Conservation (phyloP, 2,329 filamentous ascomycete genomes). For the Diplodia scrobiculata region DNA sequence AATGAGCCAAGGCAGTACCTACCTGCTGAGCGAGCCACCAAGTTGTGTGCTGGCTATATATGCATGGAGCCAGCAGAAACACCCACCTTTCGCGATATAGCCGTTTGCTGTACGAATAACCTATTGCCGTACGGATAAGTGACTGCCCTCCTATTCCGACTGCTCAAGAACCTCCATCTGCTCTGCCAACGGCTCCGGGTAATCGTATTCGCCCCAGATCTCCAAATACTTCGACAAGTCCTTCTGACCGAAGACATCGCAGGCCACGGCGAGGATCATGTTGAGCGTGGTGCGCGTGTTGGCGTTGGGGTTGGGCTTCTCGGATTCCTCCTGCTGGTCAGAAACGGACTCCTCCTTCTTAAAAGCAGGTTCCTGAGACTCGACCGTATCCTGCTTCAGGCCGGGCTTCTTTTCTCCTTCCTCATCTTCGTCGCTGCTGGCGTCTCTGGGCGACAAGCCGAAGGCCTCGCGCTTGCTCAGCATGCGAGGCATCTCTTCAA, state of each 20-base stretch:
- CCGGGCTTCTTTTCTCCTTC: constrained; percentile 31
- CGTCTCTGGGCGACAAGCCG: constrained; percentile 25
- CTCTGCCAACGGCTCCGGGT: background rate
- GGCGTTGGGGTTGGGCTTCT: constrained; percentile 28
- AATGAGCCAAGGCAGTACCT: no score
- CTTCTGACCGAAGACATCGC: constrained; percentile 85
- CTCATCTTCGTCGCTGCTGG: constrained; percentile 51
- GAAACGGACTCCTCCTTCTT: background rate
- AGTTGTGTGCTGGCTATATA: no score
- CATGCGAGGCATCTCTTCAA: background rate
- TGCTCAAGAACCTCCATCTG: background rate
- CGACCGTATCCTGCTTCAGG: background rate
- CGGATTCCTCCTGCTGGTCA: background rate
- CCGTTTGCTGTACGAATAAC: background rate
- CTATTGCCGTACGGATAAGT: no score
- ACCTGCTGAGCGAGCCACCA: no score
- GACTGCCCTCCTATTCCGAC: background rate
- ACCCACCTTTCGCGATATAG: no score
- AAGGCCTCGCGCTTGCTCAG: constrained; percentile 10
- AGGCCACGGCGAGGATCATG: constrained; percentile 86
- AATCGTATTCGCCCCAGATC: constrained; percentile 42
- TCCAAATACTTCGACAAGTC: constrained; percentile 78
- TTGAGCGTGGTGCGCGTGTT: constrained; percentile 71
- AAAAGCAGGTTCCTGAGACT: background rate
- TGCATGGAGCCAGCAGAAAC: no score